Percentiles rank a stretch among this genome's conserved stretches.
phyloP scores from a whole-genome alignment of 768 basidiomycete species.

The Tulasnella sp. region DNA sequence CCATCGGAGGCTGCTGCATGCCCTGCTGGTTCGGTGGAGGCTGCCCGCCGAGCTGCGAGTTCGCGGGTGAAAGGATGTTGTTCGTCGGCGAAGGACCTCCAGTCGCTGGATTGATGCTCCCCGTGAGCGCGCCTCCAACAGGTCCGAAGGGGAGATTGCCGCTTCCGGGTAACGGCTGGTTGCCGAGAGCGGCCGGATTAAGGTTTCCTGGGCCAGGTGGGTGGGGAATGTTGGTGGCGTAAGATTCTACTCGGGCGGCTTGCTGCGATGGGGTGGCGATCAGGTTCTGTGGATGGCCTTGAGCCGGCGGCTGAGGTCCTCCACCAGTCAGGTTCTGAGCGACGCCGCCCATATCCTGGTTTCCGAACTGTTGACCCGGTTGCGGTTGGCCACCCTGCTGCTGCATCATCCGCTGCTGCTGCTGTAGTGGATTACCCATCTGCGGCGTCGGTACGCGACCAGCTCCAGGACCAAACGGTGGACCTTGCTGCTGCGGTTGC shows the following conservation, averaged over 20 bases:
- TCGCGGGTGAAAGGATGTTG: neutral
- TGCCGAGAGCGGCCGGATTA: neutral
- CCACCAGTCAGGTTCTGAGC: neutral
- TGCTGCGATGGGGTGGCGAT: constrained; percentile 33
- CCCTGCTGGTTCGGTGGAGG: constrained; percentile 8
- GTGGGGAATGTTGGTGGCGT: constrained; percentile 1
- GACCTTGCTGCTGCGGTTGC: constrained; percentile 17
- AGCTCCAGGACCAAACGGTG: neutral
- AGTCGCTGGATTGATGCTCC: neutral
- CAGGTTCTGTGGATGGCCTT: constrained; percentile 17
- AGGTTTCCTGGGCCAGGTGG: constrained; percentile 11
- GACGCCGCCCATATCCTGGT: constrained; percentile 8
- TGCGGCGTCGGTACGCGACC: constrained; percentile 11
- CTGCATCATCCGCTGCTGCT: constrained; percentile 22
- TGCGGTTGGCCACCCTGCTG: constrained; percentile 21
- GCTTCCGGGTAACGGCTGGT: constrained; percentile 6
- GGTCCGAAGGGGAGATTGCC: neutral
- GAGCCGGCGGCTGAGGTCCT: neutral
- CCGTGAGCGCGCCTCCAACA: neutral
- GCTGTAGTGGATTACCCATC: neutral
- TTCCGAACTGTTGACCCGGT: neutral
- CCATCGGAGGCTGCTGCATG: constrained; percentile 7
- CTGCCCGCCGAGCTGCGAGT: constrained; percentile 2
- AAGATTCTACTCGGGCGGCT: constrained; percentile 21
- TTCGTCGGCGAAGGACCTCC: neutral